Percentiles rank a stretch among this genome's conserved stretches.
These are phyloP conservation scores for Auricularia heimuer DNA, from an alignment of 768 basidiomycete genomes.

Conservation along the genomic window DNA sequence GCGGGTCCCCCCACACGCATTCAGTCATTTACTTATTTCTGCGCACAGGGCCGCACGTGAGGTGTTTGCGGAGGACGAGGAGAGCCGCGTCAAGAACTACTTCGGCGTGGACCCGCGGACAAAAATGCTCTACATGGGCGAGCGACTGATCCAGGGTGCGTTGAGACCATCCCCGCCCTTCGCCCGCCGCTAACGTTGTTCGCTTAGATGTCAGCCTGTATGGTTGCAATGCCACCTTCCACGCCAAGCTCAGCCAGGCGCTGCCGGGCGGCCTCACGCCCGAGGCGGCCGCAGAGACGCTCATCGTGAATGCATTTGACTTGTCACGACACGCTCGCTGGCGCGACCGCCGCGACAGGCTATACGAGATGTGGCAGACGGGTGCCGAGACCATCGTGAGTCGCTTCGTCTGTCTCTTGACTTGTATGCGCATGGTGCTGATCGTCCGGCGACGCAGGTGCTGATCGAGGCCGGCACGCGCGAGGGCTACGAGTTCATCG, in stretches of 20 bases:
- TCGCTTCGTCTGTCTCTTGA: conserved; percentile 4
- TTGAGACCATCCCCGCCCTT: neutral
- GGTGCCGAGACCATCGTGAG: conserved; percentile 74
- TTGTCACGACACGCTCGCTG: conserved; percentile 56
- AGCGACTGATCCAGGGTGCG: conserved; percentile 37
- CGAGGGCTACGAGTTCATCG: conserved; percentile 66
- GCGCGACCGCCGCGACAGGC: neutral
- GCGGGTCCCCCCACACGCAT: conserved; percentile 3
- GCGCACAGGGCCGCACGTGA: conserved; percentile 52
- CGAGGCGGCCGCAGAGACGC: conserved; percentile 18
- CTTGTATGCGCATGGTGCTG: conserved; percentile 8
- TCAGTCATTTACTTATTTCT: conserved; percentile 4
- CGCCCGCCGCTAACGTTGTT: neutral
- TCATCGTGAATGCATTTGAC: conserved; percentile 82
- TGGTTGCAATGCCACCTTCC: neutral
- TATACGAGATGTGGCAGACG: conserved; percentile 87
- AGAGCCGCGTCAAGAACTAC: conserved; percentile 40
- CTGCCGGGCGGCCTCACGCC: neutral
- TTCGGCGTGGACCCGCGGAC: conserved; percentile 69
- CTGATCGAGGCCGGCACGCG: conserved; percentile 77
- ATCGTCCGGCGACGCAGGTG: conserved; percentile 35
- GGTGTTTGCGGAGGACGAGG: conserved; percentile 44
- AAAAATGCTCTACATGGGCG: conserved; percentile 57
- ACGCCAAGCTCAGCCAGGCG: neutral
- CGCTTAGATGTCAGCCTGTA: neutral